A percentile compares a stretch with the other conserved stretches of the same genome.
These are phyloP conservation scores for Mortierella sp. DNA, from an alignment of 371 early-diverging fungal species.

Conservation along the genomic window DNA sequence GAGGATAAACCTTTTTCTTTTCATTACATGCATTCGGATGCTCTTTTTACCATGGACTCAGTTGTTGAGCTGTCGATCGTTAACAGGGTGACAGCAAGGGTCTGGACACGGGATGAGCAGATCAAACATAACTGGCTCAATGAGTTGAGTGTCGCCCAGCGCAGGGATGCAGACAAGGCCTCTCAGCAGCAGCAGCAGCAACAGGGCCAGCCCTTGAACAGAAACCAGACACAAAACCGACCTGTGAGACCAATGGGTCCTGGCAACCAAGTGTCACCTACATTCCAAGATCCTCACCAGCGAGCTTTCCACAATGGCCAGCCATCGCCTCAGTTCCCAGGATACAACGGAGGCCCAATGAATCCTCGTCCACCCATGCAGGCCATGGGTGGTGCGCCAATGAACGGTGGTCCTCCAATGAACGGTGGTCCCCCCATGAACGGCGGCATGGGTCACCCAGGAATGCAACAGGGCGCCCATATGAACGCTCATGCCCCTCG, in stretches of 20 bases:
- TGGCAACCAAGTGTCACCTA: constrained; percentile 37
- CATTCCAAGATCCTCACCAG: constrained; percentile 23
- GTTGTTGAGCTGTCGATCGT: constrained; percentile 44
- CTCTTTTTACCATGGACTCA: constrained; percentile 21
- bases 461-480: constrained; percentile 26
- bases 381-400: constrained; percentile 45
- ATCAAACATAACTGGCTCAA: constrained; percentile 42
- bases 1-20: not conserved
- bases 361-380: constrained; percentile 45
- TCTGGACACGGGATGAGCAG: constrained; percentile 35
- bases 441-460: constrained; percentile 40
- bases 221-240: constrained; percentile 24
- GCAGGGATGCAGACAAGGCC: constrained; percentile 27
- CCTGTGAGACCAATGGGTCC: constrained; percentile 46
- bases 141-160: constrained; percentile 33
- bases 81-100: constrained; percentile 40
- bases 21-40: not conserved
- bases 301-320: constrained; percentile 26
- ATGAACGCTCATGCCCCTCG: constrained; percentile 20
- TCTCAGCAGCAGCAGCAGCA: constrained; percentile 33
- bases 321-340: constrained; percentile 39
- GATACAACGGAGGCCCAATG: constrained; percentile 39
- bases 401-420: constrained; percentile 34
- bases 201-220: constrained; percentile 17
- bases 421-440: constrained; percentile 33